Base-by-base conservation (phyloP, 2,329 filamentous ascomycete species). In the Penicillium palitans region DNA sequence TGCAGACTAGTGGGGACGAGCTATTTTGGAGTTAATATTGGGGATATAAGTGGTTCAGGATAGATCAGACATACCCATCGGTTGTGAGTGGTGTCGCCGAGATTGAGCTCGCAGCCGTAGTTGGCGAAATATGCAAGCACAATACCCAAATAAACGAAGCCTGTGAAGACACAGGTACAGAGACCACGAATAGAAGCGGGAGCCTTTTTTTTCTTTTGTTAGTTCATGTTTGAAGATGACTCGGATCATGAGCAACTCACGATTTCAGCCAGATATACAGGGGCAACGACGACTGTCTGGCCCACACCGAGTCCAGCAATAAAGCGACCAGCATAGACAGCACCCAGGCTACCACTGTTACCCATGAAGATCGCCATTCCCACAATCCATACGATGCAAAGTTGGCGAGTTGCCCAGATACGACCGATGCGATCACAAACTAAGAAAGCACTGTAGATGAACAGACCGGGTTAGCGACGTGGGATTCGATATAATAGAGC, bases 41-140 rank as follows among this genome's bases (percentile, higher is more conserved):
- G 15, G 15, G 15, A 47, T 29, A 35, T 19, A 15, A 39, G 6
- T 6, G 21, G 6, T 55, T 17, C 44, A 44, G 15, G 10, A 5
- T 1, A 31, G 35, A 15, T 78, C 81, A 3, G 73, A 62, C n/a
- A 80, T 76, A 5, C 87, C 88, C 66, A 86, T 67, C 58, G 67
- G 35, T 67, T 61, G 56, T 73, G 70, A n/a, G 78, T 77, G 57
- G 73, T 71, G 44, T 77, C 70, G 19, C 79, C 78, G 62, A 77
- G 80, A 66, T 85, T 78, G 25, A 84, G 71, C 27, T 80, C 76
- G n/a, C 78, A 80, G 15, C 86, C 86, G 69, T 87, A 89, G 72
- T 87, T 89, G 59, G 88, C 85, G 67, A 91, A 93, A 76, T 92
- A 93, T 9, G 88, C 89, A 17, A 93, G 80, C 66, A 93, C 88